Conservation (phyloP, 306 rosid genomes). For the Carpinus viminea region DNA sequence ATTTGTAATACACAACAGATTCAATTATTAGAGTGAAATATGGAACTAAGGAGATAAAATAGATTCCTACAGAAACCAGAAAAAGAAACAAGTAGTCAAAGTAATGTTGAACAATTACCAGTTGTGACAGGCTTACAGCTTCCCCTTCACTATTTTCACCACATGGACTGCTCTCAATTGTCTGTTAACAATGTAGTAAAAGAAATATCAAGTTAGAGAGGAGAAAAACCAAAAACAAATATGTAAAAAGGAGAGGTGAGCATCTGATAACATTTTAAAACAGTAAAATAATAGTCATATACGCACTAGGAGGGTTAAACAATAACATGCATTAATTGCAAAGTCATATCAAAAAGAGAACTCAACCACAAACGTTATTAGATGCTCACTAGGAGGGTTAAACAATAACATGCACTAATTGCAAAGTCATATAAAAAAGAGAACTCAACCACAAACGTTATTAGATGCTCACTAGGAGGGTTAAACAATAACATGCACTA, state of each 20-base stretch:
- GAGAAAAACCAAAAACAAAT: background rate
- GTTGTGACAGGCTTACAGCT: conserved; percentile 87
- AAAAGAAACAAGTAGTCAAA: conserved; percentile 28
- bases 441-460: background rate
- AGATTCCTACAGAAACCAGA: conserved; percentile 19
- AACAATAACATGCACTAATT: conserved; percentile 2
- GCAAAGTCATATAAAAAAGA: background rate
- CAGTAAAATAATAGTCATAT: background rate
- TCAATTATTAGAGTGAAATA: conserved; percentile 19
- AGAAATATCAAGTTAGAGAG: conserved; percentile 8
- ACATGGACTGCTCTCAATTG: conserved; percentile 87
- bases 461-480: background rate
- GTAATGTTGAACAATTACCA: conserved; percentile 56
- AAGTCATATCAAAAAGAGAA: background rate
- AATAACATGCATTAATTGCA: background rate
- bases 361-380: background rate
- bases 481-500: conserved; percentile 3
- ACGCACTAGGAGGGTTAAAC: background rate
- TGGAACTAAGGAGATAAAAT: conserved; percentile 15
- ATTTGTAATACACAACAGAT: conserved; percentile 23
- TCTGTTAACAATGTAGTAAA: conserved; percentile 53
- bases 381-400: background rate
- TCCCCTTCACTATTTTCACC: conserved; percentile 92
- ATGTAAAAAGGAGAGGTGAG: background rate
- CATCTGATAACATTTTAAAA: conserved; percentile 1